Conservation (phyloP, 805 yeast genomes). For the Torulaspora quercuum region DNA sequence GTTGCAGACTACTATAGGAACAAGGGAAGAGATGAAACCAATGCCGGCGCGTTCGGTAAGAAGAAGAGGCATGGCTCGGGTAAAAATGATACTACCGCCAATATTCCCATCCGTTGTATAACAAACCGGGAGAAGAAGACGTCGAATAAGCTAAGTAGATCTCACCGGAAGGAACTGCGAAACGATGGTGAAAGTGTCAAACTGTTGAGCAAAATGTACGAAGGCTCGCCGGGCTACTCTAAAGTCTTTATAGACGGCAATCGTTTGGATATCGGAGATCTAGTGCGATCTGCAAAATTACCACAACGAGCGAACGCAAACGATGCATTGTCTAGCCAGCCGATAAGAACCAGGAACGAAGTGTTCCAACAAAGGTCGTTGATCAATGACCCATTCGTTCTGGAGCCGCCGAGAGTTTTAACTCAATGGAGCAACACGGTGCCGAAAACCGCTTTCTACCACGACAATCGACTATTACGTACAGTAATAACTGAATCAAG, state of each 20-base stretch:
- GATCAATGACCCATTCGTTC: background rate
- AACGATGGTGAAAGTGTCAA: slow-evolving; percentile 1
- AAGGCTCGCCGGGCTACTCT: slow-evolving; percentile 34
- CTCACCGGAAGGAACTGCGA: slow-evolving; percentile 21
- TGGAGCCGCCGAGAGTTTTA: slow-evolving; percentile 22
- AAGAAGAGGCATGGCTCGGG: slow-evolving; percentile 8
- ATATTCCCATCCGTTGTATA: slow-evolving; percentile 9
- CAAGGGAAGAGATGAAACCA: slow-evolving; percentile 16
- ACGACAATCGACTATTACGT: slow-evolving; percentile 12
- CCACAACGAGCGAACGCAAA: slow-evolving; percentile 32
- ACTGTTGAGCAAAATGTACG: slow-evolving; percentile 19
- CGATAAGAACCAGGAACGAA: slow-evolving; percentile 13
- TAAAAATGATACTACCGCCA: slow-evolving; percentile 5
- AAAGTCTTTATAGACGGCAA: slow-evolving; percentile 28
- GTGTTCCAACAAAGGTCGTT: slow-evolving; percentile 2
- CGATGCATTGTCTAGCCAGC: slow-evolving; percentile 1
- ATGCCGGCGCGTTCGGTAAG: slow-evolving; percentile 11
- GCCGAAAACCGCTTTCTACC: slow-evolving; percentile 15
- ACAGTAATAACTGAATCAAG: slow-evolving; percentile 12
- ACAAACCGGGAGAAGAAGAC: slow-evolving; percentile 12
- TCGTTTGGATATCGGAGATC: slow-evolving; percentile 31
- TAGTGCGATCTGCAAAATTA: slow-evolving; percentile 20
- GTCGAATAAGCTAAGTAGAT: slow-evolving; percentile 3
- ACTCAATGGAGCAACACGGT: slow-evolving; percentile 18
- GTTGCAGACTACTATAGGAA: slow-evolving; percentile 74